Conservation (phyloP, 2,329 filamentous ascomycete species). For the Phialemoniopsis sp. region DNA sequence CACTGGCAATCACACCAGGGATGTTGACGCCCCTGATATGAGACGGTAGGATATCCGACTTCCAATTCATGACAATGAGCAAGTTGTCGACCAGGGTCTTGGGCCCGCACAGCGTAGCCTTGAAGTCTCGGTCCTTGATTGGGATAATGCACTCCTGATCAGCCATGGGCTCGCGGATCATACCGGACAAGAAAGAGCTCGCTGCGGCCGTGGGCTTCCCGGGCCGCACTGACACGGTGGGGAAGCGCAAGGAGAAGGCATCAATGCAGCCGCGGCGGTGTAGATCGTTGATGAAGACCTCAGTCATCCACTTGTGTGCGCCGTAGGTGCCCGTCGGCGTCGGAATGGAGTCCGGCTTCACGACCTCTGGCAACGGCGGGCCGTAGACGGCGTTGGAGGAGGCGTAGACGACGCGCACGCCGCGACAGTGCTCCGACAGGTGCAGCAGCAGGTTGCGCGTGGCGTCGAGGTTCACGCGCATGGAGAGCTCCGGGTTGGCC, state of each 20-base stretch:
- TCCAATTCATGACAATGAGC: conserved; percentile 35
- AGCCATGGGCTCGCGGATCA: conserved; percentile 58
- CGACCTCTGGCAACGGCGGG: conserved; percentile 46
- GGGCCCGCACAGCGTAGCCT: conserved; percentile 51
- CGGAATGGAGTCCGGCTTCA: conserved; percentile 46
- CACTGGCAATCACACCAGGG: conserved; percentile 51
- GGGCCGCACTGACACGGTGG: conserved; percentile 57
- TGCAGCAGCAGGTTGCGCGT: conserved; percentile 46
- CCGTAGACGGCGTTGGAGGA: conserved; percentile 62
- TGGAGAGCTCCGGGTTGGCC: conserved; percentile 54
- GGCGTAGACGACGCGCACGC: conserved; percentile 55
- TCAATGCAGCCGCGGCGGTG: conserved; percentile 55
- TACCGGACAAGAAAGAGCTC: conserved; percentile 60
- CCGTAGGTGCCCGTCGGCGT: conserved; percentile 61
- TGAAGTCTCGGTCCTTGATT: conserved; percentile 42
- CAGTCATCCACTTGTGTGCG: conserved; percentile 58
- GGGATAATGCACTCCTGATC: conserved; percentile 50
- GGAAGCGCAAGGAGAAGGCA: conserved; percentile 54
- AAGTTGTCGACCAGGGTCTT: conserved; percentile 49
- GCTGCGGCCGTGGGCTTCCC: conserved; percentile 57
- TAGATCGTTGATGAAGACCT: conserved; percentile 60
- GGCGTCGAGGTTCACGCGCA: conserved; percentile 58
- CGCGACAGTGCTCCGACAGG: conserved; percentile 42
- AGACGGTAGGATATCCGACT: conserved; percentile 31
- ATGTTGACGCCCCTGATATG: conserved; percentile 52